These are phyloP conservation scores for Lathyrus tuberosus DNA, from an alignment of 306 rosid species.

Conservation along the genomic window DNA sequence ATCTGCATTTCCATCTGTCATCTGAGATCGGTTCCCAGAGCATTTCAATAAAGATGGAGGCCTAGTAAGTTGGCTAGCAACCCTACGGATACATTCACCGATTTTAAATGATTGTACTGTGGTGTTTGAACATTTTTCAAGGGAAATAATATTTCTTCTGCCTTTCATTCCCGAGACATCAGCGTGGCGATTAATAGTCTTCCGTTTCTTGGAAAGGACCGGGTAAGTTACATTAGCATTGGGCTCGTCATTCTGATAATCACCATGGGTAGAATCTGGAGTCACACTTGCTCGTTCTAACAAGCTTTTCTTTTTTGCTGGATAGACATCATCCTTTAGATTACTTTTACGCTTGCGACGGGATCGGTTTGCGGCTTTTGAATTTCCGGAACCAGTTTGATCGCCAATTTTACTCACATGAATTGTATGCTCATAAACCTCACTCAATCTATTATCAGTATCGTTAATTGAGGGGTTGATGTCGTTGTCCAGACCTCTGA, in stretches of 20 bases:
- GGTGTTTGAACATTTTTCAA: conserved; percentile 60
- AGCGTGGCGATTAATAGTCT: conserved; percentile 50
- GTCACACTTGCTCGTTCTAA: conserved; percentile 58
- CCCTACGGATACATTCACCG: conserved; percentile 91
- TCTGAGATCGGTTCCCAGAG: conserved; percentile 56
- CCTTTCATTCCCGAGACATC: conserved; percentile 50
- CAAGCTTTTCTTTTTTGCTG: conserved; percentile 65
- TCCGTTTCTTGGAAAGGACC: conserved; percentile 59
- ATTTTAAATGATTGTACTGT: conserved; percentile 75
- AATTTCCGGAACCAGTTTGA: conserved; percentile 46
- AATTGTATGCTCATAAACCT: conserved; percentile 49
- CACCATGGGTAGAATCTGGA: conserved; percentile 49
- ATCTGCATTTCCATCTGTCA: conserved; percentile 52
- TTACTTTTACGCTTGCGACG: conserved; percentile 67
- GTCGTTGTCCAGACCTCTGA: conserved; percentile 66
- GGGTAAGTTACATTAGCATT: conserved; percentile 42
- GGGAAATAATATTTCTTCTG: conserved; percentile 58
- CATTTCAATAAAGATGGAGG: conserved; percentile 54
- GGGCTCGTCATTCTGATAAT: conserved; percentile 51
- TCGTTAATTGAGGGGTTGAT: conserved; percentile 36
- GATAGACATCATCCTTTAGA: conserved; percentile 59
- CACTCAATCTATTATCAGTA: conserved; percentile 39
- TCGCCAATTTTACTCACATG: conserved; percentile 44
- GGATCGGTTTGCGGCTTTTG: conserved; percentile 45
- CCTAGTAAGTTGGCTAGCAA: conserved; percentile 82